phyloP scores from a whole-genome alignment of 495 filamentous ascomycete genomes.

The Tuber aestivum region DNA sequence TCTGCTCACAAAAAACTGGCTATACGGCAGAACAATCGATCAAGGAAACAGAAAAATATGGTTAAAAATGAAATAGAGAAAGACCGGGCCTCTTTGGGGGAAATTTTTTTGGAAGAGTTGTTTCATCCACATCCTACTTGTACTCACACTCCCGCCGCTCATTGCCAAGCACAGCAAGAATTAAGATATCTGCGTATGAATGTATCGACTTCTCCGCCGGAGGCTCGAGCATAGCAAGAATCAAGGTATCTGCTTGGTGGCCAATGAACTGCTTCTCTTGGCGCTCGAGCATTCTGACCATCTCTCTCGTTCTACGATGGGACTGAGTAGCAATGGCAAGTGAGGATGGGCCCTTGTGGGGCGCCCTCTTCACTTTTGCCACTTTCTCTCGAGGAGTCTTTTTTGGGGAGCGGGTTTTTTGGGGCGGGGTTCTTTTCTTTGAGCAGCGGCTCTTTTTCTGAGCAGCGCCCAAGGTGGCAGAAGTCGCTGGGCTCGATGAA shows the following conservation, averaged over 20 bases:
- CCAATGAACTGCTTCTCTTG: background rate
- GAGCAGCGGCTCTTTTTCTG: background rate
- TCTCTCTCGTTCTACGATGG: background rate
- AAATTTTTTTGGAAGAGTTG: background rate
- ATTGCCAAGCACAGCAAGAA: background rate
- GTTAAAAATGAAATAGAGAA: background rate
- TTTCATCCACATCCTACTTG: background rate
- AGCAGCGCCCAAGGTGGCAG: background rate
- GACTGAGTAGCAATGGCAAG: background rate
- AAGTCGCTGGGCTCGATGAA: background rate
- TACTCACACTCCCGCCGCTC: background rate
- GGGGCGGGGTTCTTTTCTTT: background rate
- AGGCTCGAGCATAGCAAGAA: background rate
- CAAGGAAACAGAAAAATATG: background rate
- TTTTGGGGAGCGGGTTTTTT: background rate
- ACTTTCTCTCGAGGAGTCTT: background rate
- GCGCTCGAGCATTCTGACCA: background rate
- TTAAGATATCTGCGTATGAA: background rate
- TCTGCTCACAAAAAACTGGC: background rate
- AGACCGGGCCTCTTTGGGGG: background rate
- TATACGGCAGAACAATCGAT: background rate
- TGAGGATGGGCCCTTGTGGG: background rate
- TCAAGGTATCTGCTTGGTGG: background rate
- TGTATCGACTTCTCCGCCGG: background rate
- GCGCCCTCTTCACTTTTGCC: background rate